Evolutionary conservation across 2,329 filamentous ascomycete species (phyloP), one percentile per base, ranked within the genome.

Genomic region (Botryosphaeria dothidea): DNA sequence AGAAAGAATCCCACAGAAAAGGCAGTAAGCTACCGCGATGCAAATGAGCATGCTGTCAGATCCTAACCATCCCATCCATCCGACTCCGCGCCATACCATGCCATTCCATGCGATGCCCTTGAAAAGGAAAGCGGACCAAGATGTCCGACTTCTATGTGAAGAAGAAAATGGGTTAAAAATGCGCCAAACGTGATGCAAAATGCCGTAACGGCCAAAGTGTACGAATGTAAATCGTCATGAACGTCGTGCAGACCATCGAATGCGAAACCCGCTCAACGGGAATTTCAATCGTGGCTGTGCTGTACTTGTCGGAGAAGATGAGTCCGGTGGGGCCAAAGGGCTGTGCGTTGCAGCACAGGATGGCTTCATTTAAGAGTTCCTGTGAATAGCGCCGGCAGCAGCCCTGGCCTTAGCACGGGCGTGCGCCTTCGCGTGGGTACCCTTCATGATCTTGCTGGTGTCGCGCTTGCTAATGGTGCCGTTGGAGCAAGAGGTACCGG

Each of bases 1-100:
- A 52, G 23, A 7, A 23, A 23, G 19, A 56, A 23, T 21, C 13
- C 49, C 15, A 21, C 34, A 23, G 23, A 15, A 92, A 92, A 91
- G 31, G 31, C 2, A 34, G 13, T 92, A 92, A 17, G 34, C 34
- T 8, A 57, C 23, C 52, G 17, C 52, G 15, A 57, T 43, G 36
- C 34, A n/a, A 51, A 57, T 57, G 52, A 11, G 52, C 52, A 57
- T 57, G 52, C 36, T 56, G 13, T n/a, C 46, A 57, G 17, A 27
- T 29, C 29, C 48, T 19, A n/a, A 52, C 17, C 27, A 52, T 31
- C 48, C 48, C n/a, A 41, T 41, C 51, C 36, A n/a, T 29, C 34
- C 38, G 23, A 19, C 36, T 21, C 36, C 31, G 19, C 31, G 29
- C 51, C 51, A 54, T 21, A 19, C 51, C 51, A 54, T 54, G 51